Evolutionary conservation across 495 filamentous ascomycete genomes (phyloP).

Genomic region (Pyronema omphalodes): DNA sequence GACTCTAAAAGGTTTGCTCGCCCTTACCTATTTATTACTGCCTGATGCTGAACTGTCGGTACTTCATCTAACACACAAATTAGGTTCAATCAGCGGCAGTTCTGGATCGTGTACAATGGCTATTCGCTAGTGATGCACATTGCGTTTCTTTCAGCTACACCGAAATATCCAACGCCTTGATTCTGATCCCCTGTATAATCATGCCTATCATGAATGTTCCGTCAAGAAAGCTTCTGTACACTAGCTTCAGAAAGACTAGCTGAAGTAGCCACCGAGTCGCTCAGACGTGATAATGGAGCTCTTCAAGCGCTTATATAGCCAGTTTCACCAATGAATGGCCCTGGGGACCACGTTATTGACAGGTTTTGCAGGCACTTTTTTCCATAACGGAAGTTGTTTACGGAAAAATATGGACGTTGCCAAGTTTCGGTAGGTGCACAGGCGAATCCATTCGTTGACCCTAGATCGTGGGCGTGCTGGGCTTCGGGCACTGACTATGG

Average conservation of each 20-base stretch:
- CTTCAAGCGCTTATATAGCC: neutral
- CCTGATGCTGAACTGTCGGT: neutral
- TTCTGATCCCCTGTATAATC: too few species aligned
- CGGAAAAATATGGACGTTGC: neutral
- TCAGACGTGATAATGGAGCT: neutral
- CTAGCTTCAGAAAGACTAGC: neutral
- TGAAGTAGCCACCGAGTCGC: neutral
- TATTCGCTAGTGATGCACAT: neutral
- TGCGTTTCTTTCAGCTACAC: neutral
- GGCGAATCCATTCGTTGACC: neutral
- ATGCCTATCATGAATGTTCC: neutral
- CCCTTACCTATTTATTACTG: neutral
- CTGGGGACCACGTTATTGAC: neutral
- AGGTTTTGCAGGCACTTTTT: neutral
- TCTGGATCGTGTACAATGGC: conserved; percentile 1
- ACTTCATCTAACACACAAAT: neutral
- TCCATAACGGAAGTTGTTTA: neutral
- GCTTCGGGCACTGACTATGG: neutral
- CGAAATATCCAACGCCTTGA: neutral
- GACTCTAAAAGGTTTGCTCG: neutral
- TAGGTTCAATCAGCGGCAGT: neutral
- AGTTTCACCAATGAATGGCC: neutral
- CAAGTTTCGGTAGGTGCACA: neutral
- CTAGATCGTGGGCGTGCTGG: neutral
- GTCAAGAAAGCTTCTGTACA: neutral